Base-by-base conservation (phyloP, 257 asterid genomes). In the Coffea canephora region DNA sequence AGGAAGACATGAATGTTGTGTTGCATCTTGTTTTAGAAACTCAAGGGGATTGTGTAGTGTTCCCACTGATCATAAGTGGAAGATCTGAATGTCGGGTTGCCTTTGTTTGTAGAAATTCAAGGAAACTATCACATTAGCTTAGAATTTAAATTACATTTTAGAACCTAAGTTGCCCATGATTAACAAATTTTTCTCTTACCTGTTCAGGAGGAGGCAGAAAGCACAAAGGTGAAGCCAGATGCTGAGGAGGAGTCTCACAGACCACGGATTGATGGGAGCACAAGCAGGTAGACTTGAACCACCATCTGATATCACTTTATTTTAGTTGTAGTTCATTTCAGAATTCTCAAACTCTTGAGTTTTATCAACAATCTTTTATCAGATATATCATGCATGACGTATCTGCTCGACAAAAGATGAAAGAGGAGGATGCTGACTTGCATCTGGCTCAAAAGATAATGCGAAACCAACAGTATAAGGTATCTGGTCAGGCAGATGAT, bases 401-500 rank as follows among this genome's bases (percentile, higher is more conserved):
- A 36, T 91, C 97, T 71, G 83, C 87, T 75, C 91, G 88, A 75
- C 87, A 87, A 84, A 95, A 88, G 89, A 87, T 72, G 80, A 96
- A 88, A 87, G 93, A 89, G 84, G 98, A 94, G 76, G 97, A 96
- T 88, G 88, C 85, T 27, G 97, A 96, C 79, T 59, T 90, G 86
- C 91, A 93, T 90, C 90, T 96, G 69, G 99, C 99, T 82, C 88
- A 89, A 81, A 91, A 79, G 74, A 96, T 96, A 76, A 73, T 81
- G 85, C 89, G 88, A 31, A 92, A 92, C 82, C 89, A 92, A 78
- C 85, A 89, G 67, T 95, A 83, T 81, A 90, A 82, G 78, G 70
- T 79, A 72, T 83, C 96, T 72, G 82, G 85, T 80, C 96, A 87
- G 86, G 97, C 97, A 34, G 97, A 96, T 84, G 98, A 93, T 79